Percentiles rank a stretch among this genome's conserved stretches.
Conservation (phyloP, 805 yeast species). For the Saccharomycopsis javanensis region DNA sequence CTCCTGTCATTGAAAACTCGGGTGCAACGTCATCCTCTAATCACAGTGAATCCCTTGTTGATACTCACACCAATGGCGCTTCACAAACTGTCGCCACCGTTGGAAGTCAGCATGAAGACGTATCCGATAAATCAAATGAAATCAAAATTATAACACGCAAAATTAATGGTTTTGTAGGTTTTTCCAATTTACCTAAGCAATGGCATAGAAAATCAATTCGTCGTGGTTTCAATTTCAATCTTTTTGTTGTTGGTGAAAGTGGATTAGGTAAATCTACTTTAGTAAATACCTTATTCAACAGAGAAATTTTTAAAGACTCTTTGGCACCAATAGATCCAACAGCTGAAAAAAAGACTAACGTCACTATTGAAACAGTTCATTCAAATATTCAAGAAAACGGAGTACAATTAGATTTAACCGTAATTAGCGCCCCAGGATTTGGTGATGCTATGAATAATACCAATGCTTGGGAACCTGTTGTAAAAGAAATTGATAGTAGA, state of each 20-base stretch:
- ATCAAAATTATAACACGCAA: conserved; percentile 67
- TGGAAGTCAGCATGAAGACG: not conserved
- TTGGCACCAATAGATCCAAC: conserved; percentile 24
- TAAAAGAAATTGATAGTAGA: conserved; percentile 77
- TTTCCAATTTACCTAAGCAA: conserved; percentile 95
- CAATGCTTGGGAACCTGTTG: conserved; percentile 81
- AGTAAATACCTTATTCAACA: conserved; percentile 80
- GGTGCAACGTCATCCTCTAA: not conserved
- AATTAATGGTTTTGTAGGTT: conserved; percentile 88
- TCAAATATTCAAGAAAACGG: conserved; percentile 88
- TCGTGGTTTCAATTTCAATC: conserved; percentile 80
- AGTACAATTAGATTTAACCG: conserved; percentile 73
- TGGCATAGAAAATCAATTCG: conserved; percentile 93
- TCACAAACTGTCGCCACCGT: not conserved
- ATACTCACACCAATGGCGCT: not conserved
- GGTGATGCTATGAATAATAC: conserved; percentile 81
- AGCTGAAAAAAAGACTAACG: conserved; percentile 32
- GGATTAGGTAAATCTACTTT: conserved; percentile 92
- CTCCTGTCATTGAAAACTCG: not conserved
- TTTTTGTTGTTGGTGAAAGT: conserved; percentile 83
- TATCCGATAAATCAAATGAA: conserved; percentile 25
- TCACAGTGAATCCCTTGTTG: not conserved
- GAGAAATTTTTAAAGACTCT: conserved; percentile 41
- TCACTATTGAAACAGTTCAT: conserved; percentile 45
- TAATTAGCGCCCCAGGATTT: conserved; percentile 88